Base-by-base conservation (phyloP, 306 rosid genomes). In the cucumber (Cucumis sativus) region DNA sequence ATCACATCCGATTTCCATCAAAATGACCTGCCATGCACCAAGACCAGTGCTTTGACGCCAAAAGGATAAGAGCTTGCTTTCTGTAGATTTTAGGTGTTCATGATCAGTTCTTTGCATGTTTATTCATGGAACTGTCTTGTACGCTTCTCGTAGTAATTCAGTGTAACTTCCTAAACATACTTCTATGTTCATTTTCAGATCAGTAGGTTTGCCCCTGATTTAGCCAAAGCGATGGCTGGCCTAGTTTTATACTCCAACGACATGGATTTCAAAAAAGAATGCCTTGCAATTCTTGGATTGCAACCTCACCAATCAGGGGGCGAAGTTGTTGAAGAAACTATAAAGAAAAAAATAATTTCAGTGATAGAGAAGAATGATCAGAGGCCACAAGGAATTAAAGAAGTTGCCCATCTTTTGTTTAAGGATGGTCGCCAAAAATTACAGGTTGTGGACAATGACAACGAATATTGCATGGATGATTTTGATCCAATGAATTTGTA, bases 171-270 rank as follows among this genome's bases (percentile, higher is more conserved):
- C 30, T 71, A 30, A 37, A 52, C 57, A 49, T 77, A 55, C 39
- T 66, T 58, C 4, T 13, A 52, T 79, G n/a, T 51, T 69, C 49
- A 41, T 79, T 62, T 67, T 66, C 96, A 92, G 99, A 88, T 92
- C 80, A 43, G 91, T 54, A 79, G 84, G 79, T 84, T 85, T 82
- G 97, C 94, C 45, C 96, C 96, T 57, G 97, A 90, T 85, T 96
- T 95, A 13, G 97, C 97, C 20, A 87, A 85, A 86, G 78, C 96
- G 58, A 90, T 95, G 78, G 85, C 96, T 67, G 97, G 99, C 81
- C 83, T 92, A 78, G 85, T 95, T 78, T 68, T 86, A 80, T 84
- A 91, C 77, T 92, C 99, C 57, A 70, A 77, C 23, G 97, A 92
- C 90, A 70, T 77, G 51, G 83, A 83, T 77, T 95, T 92, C 84